Percentiles rank a stretch among this genome's conserved stretches.
phyloP scores from a whole-genome alignment of 2,329 filamentous ascomycete genomes.

The Pseudogymnoascus sp. region DNA sequence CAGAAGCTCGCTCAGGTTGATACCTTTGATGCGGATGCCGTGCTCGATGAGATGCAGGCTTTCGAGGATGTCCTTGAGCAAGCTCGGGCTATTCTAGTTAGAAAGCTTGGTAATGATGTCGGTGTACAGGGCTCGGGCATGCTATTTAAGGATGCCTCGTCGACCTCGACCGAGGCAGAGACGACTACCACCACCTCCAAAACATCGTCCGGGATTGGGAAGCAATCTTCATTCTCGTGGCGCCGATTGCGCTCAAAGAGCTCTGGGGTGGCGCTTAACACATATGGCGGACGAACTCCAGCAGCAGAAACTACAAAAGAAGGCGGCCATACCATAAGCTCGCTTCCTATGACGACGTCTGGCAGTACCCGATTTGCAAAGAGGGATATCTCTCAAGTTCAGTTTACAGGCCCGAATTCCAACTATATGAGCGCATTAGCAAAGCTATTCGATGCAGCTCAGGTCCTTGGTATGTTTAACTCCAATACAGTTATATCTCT shows the following conservation, averaged over 20 bases:
- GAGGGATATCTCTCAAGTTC: slow-evolving; percentile 58
- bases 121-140: slow-evolving; percentile 67
- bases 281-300: slow-evolving; percentile 40
- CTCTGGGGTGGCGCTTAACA: slow-evolving; percentile 55
- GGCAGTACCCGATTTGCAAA: slow-evolving; percentile 59
- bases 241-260: slow-evolving; percentile 84
- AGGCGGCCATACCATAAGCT: slow-evolving; percentile 60
- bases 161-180: slow-evolving; percentile 32
- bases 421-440: slow-evolving; percentile 89
- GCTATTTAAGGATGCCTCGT: slow-evolving; percentile 64
- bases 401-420: slow-evolving; percentile 76
- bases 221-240: slow-evolving; percentile 79
- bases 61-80: slow-evolving; percentile 81
- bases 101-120: slow-evolving; percentile 89
- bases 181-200: slow-evolving; percentile 38
- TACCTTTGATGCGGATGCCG: slow-evolving; percentile 80
- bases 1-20: slow-evolving; percentile 77
- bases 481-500: neutral
- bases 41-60: slow-evolving; percentile 88
- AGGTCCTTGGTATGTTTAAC: slow-evolving; percentile 71
- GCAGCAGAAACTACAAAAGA: slow-evolving; percentile 41
- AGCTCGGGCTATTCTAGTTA: slow-evolving; percentile 65
- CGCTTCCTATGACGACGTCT: slow-evolving; percentile 64
- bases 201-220: slow-evolving; percentile 57
- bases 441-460: slow-evolving; percentile 83